Evolutionary conservation across 805 yeast species (phyloP).

Genomic region (Teunomyces funiuensis): DNA sequence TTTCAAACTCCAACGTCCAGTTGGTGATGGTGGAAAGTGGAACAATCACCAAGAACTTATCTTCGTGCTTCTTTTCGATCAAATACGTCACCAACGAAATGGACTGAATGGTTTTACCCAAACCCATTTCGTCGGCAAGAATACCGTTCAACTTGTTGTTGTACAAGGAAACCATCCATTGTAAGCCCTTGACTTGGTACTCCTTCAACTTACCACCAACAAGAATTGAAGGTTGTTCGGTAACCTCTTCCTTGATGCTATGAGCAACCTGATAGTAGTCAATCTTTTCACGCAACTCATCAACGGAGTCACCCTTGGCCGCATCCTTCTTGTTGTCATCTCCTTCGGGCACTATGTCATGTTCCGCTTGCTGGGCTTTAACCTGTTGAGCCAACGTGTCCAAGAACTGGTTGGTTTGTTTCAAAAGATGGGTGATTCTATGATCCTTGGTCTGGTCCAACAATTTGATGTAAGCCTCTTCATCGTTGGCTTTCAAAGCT

Average conservation of each 20-base stretch:
- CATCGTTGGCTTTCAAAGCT: constrained; percentile 84
- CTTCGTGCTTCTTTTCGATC: constrained; percentile 64
- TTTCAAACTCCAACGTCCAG: constrained; percentile 83
- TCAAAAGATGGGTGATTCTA: constrained; percentile 78
- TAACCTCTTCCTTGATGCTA: constrained; percentile 63
- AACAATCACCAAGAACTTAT: constrained; percentile 76
- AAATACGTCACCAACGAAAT: constrained; percentile 72
- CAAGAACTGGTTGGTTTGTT: constrained; percentile 75
- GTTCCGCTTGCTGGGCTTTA: constrained; percentile 66
- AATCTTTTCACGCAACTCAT: constrained; percentile 61
- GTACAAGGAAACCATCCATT: constrained; percentile 66
- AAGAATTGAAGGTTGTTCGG: constrained; percentile 64
- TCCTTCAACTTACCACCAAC: constrained; percentile 81
- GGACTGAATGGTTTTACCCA: constrained; percentile 73
- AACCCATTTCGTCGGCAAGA: constrained; percentile 67
- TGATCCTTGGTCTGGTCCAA: constrained; percentile 86
- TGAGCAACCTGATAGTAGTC: constrained; percentile 86
- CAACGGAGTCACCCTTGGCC: constrained; percentile 40
- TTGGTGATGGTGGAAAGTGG: constrained; percentile 83
- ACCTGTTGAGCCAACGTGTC: constrained; percentile 80
- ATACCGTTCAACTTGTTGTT: constrained; percentile 64
- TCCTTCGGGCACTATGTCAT: constrained; percentile 35
- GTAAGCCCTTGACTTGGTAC: constrained; percentile 65
- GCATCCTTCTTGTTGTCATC: constrained; percentile 24
- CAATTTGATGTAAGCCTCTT: constrained; percentile 80